Percentiles rank a stretch among this genome's conserved stretches.
Evolutionary conservation across 345 rosid species (phyloP).

Genomic region (Mangifera indica): DNA sequence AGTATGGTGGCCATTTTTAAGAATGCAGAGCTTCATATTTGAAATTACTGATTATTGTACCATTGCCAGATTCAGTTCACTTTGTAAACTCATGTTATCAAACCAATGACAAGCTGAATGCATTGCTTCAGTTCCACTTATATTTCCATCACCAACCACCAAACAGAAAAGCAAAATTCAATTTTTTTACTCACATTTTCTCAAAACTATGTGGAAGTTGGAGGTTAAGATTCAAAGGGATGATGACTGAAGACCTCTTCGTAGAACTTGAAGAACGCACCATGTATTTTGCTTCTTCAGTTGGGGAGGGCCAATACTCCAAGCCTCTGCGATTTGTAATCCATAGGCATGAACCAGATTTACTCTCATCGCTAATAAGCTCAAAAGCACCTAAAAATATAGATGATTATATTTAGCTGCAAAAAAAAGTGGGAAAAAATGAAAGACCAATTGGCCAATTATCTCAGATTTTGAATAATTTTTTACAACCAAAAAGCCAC

Average conservation of each 20-base stretch:
- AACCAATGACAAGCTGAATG: not conserved
- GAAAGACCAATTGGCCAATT: not conserved
- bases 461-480: not conserved
- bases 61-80: not conserved
- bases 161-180: not conserved
- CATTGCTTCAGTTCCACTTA: not conserved
- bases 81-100: not conserved
- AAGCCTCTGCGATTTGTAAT: slow-evolving; percentile 81
- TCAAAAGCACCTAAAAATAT: slow-evolving; percentile 70
- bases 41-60: not conserved
- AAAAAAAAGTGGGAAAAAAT: not conserved
- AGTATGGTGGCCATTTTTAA: slow-evolving; percentile 1
- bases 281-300: slow-evolving; percentile 66
- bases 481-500: not conserved
- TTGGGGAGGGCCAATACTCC: slow-evolving; percentile 89
- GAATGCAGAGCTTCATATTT: slow-evolving; percentile 14
- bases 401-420: not conserved
- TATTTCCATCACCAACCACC: not conserved
- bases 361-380: slow-evolving; percentile 75
- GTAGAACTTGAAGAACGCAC: slow-evolving; percentile 43
- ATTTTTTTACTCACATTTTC: slow-evolving; percentile 63
- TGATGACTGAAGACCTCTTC: slow-evolving; percentile 36
- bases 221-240: slow-evolving; percentile 34
- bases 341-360: slow-evolving; percentile 92
- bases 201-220: slow-evolving; percentile 76